Evolutionary conservation across 2,329 filamentous ascomycete genomes (phyloP).

Genomic region (Diplodia scrobiculata): DNA sequence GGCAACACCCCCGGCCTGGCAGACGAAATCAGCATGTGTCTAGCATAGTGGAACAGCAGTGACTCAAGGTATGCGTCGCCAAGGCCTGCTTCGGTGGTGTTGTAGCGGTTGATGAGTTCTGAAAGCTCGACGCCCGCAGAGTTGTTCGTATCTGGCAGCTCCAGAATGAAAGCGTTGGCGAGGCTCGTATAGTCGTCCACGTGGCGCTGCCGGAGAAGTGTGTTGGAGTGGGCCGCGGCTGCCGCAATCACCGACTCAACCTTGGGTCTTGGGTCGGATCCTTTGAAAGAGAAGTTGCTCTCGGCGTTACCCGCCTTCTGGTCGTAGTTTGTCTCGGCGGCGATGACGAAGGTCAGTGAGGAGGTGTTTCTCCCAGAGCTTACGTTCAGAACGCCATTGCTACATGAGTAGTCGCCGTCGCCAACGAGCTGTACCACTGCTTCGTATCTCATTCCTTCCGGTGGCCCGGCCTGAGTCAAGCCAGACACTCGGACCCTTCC

Average conservation of each 20-base stretch:
- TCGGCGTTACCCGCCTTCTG: constrained; percentile 52
- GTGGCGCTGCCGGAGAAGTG: constrained; percentile 43
- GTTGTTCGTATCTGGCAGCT: constrained; percentile 50
- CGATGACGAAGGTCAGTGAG: constrained; percentile 48
- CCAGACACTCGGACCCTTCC: constrained; percentile 42
- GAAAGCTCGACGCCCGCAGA: constrained; percentile 49
- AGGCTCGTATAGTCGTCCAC: constrained; percentile 49
- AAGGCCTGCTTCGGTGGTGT: constrained; percentile 35
- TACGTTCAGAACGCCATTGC: constrained; percentile 31
- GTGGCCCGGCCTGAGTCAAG: constrained; percentile 46
- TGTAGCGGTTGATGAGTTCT: constrained; percentile 39
- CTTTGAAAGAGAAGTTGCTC: constrained; percentile 53
- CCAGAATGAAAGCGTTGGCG: constrained; percentile 47
- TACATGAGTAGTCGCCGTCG: constrained; percentile 31
- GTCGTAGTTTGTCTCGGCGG: constrained; percentile 55
- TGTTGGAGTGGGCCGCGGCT: constrained; percentile 42
- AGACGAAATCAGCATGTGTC: constrained; percentile 59
- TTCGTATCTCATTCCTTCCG: constrained; percentile 52
- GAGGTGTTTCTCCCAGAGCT: constrained; percentile 31
- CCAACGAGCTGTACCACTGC: constrained; percentile 42
- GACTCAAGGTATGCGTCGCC: constrained; percentile 56
- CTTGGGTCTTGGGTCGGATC: constrained; percentile 48
- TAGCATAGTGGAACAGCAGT: constrained; percentile 57
- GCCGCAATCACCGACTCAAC: constrained; percentile 43
- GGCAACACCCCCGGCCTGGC: constrained; percentile 56